phyloP scores from a whole-genome alignment of 192 early-diverging fungal species.

The Glomus cerebriforme region DNA sequence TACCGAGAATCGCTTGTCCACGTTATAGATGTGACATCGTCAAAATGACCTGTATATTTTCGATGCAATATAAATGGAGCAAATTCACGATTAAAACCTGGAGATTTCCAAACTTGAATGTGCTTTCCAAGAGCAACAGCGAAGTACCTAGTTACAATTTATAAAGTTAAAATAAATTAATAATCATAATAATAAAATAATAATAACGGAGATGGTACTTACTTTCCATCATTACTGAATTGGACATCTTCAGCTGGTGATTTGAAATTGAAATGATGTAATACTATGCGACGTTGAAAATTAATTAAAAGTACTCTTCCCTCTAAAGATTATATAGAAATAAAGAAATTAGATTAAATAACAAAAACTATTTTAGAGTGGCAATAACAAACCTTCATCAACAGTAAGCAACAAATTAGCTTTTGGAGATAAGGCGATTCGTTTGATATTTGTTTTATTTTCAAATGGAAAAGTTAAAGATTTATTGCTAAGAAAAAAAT shows the following conservation, averaged over 20 bases:
- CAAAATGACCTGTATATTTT: conserved; percentile 78
- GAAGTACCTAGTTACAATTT: conserved; percentile 55
- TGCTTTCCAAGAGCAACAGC: conserved; percentile 85
- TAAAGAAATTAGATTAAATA: neutral
- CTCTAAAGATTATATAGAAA: conserved; percentile 47
- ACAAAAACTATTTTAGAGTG: neutral
- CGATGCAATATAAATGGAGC: conserved; percentile 87
- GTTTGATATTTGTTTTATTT: conserved; percentile 86
- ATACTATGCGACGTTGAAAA: conserved; percentile 78
- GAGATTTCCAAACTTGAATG: conserved; percentile 90
- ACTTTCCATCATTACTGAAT: conserved; percentile 91
- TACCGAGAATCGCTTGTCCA: conserved; percentile 89
- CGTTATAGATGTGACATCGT: conserved; percentile 79
- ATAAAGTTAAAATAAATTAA: neutral
- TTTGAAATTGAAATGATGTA: conserved; percentile 91
- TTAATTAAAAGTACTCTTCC: conserved; percentile 88
- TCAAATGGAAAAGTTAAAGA: conserved; percentile 92
- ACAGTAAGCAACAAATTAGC: conserved; percentile 86
- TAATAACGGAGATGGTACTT: conserved; percentile 25
- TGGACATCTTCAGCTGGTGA: conserved; percentile 74
- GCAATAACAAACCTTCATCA: conserved; percentile 72
- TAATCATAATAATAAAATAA: neutral
- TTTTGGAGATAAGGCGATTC: conserved; percentile 88
- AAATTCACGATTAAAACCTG: conserved; percentile 90
- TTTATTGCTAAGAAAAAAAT: conserved; percentile 71